Conservation (phyloP, 768 basidiomycete genomes). For the Multifurca ochricompacta region DNA sequence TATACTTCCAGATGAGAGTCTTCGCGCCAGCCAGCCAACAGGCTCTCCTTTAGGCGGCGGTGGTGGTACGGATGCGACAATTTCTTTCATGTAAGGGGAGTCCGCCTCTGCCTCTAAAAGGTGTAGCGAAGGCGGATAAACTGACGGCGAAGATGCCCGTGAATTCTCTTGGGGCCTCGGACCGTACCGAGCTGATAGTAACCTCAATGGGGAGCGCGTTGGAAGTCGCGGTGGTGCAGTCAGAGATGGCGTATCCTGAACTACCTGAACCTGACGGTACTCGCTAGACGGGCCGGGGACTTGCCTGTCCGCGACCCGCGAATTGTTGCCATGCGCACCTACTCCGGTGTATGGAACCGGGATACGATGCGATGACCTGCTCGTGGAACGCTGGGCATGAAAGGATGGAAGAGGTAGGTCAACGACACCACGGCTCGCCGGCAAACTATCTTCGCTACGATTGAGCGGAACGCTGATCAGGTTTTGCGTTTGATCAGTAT, state of each 20-base stretch:
- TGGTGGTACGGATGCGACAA: background rate
- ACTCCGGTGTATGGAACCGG: constrained; percentile 2
- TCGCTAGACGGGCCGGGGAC: constrained; percentile 22
- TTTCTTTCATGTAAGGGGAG: constrained; percentile 9
- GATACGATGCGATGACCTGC: constrained; percentile 6
- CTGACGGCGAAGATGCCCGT: constrained; percentile 21
- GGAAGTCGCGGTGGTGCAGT: constrained; percentile 25
- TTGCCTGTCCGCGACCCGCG: background rate
- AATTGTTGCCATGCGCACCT: background rate
- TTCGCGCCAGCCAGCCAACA: background rate
- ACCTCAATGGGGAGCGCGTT: constrained; percentile 10
- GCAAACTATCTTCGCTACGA: background rate
- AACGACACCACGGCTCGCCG: background rate
- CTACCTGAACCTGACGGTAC: background rate
- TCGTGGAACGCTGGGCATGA: background rate
- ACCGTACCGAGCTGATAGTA: background rate
- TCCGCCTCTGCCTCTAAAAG: constrained; percentile 12
- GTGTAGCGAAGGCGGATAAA: constrained; percentile 22
- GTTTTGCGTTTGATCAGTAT: background rate
- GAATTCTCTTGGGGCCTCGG: background rate
- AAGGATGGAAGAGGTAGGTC: background rate
- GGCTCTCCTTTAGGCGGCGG: background rate
- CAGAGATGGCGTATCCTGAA: constrained; percentile 19
- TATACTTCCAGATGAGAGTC: background rate
- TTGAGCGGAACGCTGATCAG: background rate